A percentile compares a stretch with the other conserved stretches of the same genome.
Evolutionary conservation across 768 basidiomycete species (phyloP).

Genomic region (Amanita polypyramis): DNA sequence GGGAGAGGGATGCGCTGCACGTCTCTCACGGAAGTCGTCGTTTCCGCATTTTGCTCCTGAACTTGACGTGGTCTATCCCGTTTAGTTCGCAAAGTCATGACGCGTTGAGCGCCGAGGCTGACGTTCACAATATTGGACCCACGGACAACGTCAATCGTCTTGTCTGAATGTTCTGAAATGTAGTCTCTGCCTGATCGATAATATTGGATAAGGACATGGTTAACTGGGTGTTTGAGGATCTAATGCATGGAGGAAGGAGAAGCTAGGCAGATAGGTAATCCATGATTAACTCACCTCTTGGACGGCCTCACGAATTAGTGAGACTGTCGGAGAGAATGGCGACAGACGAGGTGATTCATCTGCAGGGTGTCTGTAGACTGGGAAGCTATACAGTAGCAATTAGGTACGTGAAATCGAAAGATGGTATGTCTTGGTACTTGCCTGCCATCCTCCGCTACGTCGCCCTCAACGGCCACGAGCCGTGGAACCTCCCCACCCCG

Average conservation of each 20-base stretch:
- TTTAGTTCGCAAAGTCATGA: constrained; percentile 67
- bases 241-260: constrained; percentile 6
- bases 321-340: constrained; percentile 61
- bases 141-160: constrained; percentile 71
- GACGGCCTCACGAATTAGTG: constrained; percentile 51
- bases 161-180: constrained; percentile 83
- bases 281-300: constrained; percentile 27
- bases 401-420: not conserved
- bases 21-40: constrained; percentile 2
- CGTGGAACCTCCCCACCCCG: constrained; percentile 54
- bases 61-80: constrained; percentile 26
- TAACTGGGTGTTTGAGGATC: constrained; percentile 50
- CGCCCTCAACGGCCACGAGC: constrained; percentile 26
- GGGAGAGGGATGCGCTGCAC: constrained; percentile 64
- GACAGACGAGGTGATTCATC: constrained; percentile 64
- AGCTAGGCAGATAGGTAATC: not conserved
- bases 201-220: constrained; percentile 76
- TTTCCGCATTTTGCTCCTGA: constrained; percentile 12
- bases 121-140: constrained; percentile 74
- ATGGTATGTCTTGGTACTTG: constrained; percentile 9
- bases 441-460: constrained; percentile 29
- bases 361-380: constrained; percentile 75
- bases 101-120: constrained; percentile 66
- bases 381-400: constrained; percentile 40
- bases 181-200: constrained; percentile 74